Base-by-base conservation (phyloP, 495 filamentous ascomycete genomes). In the Penicillium paradoxum region DNA sequence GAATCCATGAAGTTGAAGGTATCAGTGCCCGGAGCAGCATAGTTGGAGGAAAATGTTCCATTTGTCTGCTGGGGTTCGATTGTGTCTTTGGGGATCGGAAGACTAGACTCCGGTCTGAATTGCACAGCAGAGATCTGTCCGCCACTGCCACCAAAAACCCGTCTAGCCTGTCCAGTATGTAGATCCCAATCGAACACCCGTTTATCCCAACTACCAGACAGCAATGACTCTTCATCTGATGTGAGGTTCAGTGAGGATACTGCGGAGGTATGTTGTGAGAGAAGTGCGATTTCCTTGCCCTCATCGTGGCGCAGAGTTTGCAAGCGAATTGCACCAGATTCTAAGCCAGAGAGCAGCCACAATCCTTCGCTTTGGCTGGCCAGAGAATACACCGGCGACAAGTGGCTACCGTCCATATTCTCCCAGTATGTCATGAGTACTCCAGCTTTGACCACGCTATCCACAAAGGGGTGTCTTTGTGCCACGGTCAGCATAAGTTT, bases 161-260 rank as follows among this genome's bases (percentile, higher is more conserved):
- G 83, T 44, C 82, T 80, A 14, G 87, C 75, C 58, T 88, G 79
- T 4, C 95, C 95, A 3, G 84, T 93, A 57, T 97, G 90, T 29
- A 99, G 66, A 63, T 99, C 93, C 93, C 93, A 99, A 62, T 99
- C 90, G 44, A 88, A 82, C 7, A 97, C 83, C 15, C 79, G 83
- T 70, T 95, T 96, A 65, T 99, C 93, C 93, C 93, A 99, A 70
- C 90, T 91, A 2, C 93, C 93, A 13, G 91, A 96, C 3, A 99
- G 73, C 33, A 97, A 78, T 25, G 87, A 91, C 60, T 82, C 83
- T 72, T 99, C 93, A 56, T 97, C 91, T 3, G 84, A 79, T 0
- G 88, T 83, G 32, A 99, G 74, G 13, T 80, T 84, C 15, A 99
- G 72, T 19, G 93, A 89, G 11, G 91, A 96, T 24, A 99, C 91